phyloP scores from a whole-genome alignment of 2,329 filamentous ascomycete genomes.

The Purpureocillium lavendulum region DNA sequence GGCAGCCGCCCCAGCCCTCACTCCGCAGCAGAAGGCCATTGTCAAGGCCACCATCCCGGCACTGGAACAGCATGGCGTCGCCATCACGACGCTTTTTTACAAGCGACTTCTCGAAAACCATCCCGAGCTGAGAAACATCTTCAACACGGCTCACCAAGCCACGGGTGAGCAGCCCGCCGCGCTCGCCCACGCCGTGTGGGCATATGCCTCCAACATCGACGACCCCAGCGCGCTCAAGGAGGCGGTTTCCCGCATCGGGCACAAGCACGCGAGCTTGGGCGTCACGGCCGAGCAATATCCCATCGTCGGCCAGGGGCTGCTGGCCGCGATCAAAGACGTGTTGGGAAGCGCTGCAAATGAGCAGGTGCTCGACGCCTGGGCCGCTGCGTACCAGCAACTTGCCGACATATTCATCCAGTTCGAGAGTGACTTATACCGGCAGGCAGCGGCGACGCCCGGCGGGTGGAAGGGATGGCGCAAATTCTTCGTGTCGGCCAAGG shows the following conservation, averaged over 20 bases:
- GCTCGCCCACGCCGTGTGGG: slow-evolving; percentile 37
- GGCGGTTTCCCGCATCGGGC: slow-evolving; percentile 40
- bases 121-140: slow-evolving; percentile 55
- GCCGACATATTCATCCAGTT: slow-evolving; percentile 58
- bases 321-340: slow-evolving; percentile 54
- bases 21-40: slow-evolving; percentile 42
- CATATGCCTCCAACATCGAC: slow-evolving; percentile 61
- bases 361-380: slow-evolving; percentile 57
- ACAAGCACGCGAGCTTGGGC: slow-evolving; percentile 61
- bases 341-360: slow-evolving; percentile 54
- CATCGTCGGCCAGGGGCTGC: slow-evolving; percentile 56
- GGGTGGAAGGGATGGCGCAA: slow-evolving; percentile 56
- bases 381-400: slow-evolving; percentile 58
- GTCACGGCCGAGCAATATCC: slow-evolving; percentile 58
- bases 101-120: slow-evolving; percentile 52
- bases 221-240: slow-evolving; percentile 16
- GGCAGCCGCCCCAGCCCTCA: not conserved
- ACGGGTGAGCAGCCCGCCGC: slow-evolving; percentile 15
- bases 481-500: slow-evolving; percentile 54
- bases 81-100: slow-evolving; percentile 62
- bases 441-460: slow-evolving; percentile 20
- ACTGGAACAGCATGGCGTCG: slow-evolving; percentile 45
- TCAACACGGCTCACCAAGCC: slow-evolving; percentile 38
- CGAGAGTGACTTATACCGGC: slow-evolving; percentile 51
- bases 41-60: slow-evolving; percentile 61